Evolutionary conservation across 2,329 filamentous ascomycete species (phyloP).

Genomic region (Diaporthe humulicola): DNA sequence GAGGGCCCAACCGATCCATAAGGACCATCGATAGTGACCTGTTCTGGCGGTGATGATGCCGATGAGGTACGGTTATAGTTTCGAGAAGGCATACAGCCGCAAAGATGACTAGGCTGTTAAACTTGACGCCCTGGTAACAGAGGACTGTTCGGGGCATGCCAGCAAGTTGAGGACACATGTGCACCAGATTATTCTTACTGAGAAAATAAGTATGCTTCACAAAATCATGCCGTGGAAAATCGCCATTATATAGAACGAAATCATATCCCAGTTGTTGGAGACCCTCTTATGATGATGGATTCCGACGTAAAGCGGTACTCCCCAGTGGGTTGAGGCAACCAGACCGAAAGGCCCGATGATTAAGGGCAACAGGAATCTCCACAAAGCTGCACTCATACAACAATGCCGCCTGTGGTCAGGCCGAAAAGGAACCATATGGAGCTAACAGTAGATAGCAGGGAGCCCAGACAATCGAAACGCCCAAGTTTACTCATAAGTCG

Average conservation of each 20-base stretch:
- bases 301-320: slow-evolving; percentile 64
- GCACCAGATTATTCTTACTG: slow-evolving; percentile 50
- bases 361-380: slow-evolving; percentile 73
- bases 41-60: slow-evolving; percentile 67
- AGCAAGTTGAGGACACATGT: no score
- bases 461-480: slow-evolving; percentile 74
- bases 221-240: slow-evolving; percentile 70
- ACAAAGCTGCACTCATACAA: slow-evolving; percentile 75
- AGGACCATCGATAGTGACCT: slow-evolving; percentile 71
- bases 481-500: slow-evolving; percentile 61
- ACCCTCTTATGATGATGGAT: slow-evolving; percentile 62
- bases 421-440: slow-evolving; percentile 72
- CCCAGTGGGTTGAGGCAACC: slow-evolving; percentile 64
- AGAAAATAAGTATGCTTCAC: slow-evolving; percentile 70
- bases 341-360: slow-evolving; percentile 66
- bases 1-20: slow-evolving; percentile 73
- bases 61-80: slow-evolving; percentile 70
- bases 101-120: slow-evolving; percentile 64
- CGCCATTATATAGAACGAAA: slow-evolving; percentile 59
- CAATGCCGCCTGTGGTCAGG: slow-evolving; percentile 74
- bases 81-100: slow-evolving; percentile 71
- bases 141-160: slow-evolving; percentile 46
- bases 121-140: slow-evolving; percentile 65
- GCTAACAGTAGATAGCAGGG: slow-evolving; percentile 70
- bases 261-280: slow-evolving; percentile 62